Percentiles rank a stretch among this genome's conserved stretches.
phyloP scores from a whole-genome alignment of 345 rosid genomes.

The Pelargonium nanum region DNA sequence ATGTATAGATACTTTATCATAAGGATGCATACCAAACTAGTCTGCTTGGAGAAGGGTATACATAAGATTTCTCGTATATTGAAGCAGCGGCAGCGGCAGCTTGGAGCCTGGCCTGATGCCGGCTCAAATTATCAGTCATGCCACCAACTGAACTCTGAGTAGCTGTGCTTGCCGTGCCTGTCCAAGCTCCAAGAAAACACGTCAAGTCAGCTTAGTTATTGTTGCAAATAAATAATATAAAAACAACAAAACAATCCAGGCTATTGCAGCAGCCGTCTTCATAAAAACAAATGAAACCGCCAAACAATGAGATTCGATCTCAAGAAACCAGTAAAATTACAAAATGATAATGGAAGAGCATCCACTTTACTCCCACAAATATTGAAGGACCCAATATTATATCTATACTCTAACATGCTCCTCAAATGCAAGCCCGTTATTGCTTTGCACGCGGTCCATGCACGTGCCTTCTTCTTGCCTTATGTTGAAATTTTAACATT shows the following conservation, averaged over 20 bases:
- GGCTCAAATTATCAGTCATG: constrained; percentile 29
- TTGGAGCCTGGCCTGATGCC: constrained; percentile 67
- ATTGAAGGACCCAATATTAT: no score
- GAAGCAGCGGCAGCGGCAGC: constrained; percentile 84
- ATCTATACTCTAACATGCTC: no score
- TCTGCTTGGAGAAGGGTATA: constrained; percentile 68
- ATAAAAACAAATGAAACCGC: no score
- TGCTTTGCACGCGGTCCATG: no score
- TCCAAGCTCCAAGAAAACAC: constrained; percentile 29
- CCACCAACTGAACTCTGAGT: constrained; percentile 38
- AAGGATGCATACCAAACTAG: constrained; percentile 44
- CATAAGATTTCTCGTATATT: constrained; percentile 62
- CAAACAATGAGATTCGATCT: no score
- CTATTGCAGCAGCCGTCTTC: no score
- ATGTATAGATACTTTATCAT: neutral
- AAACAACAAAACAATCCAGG: neutral
- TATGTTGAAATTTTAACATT: no score
- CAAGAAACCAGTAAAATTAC: no score
- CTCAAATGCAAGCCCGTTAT: no score
- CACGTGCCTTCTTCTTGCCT: no score
- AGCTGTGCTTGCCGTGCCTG: constrained; percentile 29
- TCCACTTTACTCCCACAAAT: no score
- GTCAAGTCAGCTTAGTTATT: constrained; percentile 6
- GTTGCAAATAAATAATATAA: neutral
- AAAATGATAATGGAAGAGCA: no score